Base-by-base conservation (phyloP, 2,329 filamentous ascomycete genomes). In the Pyrenochaeta sp. region DNA sequence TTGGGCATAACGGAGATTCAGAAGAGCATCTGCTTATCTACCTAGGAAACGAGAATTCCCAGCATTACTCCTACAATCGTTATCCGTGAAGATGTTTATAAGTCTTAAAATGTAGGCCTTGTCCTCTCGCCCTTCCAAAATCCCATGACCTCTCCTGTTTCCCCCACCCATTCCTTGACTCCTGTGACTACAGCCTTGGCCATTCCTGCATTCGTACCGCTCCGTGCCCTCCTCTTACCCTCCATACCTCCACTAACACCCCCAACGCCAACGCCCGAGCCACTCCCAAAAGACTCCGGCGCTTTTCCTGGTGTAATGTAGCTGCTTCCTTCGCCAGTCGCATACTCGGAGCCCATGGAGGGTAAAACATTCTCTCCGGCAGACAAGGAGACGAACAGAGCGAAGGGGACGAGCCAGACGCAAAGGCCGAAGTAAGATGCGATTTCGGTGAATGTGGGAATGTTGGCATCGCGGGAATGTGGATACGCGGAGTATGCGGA, bases 371-470 rank as follows among this genome's bases (percentile, higher is more conserved):
- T 98, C 72, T 99, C 95, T 49, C 92, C 92, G 0, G 95, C 95
- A 15, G 91, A 96, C 36, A 99, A 78, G 68, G 91, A 96, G 45
- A 99, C 94, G 71, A 99, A 99, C 12, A 99, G 83, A 14, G 93
- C 88, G 72, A 99, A 99, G 0, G 95, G 95, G 0, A 98, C 91
- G 1, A 99, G 83, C 95, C 95, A 99, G 0, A 99, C 93, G 68
- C 93, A 97, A 2, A 99, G 81, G 0, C 95, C 95, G 71, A 99
- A 99, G 77, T 95, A 99, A 0, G 91, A 94, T 0, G 95, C 92
- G 39, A 98, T 95, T 79, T 98, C 92, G 15, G 91, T 93, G 75
- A 99, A 99, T 32, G 85, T 89, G 0, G 95, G 95, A 39, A 92
- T 82, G 10, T 79, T 70, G 3, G 79, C 80, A 60, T 91, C 86